These are phyloP conservation scores for Prunus mongolica DNA, from an alignment of 306 rosid species.

Conservation along the genomic window DNA sequence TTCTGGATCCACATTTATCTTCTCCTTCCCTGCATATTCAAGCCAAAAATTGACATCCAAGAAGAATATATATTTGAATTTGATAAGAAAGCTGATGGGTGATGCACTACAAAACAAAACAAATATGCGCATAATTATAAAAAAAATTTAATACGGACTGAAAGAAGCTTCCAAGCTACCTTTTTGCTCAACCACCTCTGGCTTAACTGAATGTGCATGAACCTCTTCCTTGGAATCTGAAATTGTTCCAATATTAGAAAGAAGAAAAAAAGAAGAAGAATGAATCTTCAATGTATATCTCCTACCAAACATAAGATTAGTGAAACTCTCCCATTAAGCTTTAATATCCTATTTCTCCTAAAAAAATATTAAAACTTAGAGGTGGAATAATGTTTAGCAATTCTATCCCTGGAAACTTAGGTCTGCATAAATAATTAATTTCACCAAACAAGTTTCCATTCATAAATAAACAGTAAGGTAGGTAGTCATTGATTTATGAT, in stretches of 20 bases:
- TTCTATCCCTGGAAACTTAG: neutral
- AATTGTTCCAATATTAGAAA: constrained; percentile 20
- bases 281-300: neutral
- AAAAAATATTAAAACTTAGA: neutral
- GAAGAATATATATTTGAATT: constrained; percentile 9
- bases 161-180: constrained; percentile 34
- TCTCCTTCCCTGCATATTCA: constrained; percentile 47
- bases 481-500: too few relatives aligned
- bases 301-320: neutral
- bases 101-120: neutral
- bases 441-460: neutral
- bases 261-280: neutral
- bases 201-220: constrained; percentile 16
- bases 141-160: neutral
- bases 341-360: neutral
- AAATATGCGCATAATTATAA: constrained; percentile 1
- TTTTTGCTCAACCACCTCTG: constrained; percentile 46
- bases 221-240: constrained; percentile 48
- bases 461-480: too few relatives aligned
- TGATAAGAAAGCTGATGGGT: neutral
- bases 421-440: neutral
- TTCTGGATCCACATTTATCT: constrained; percentile 31
- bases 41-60: constrained; percentile 23
- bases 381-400: neutral
- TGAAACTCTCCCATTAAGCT: neutral